These are phyloP conservation scores for Orbilia oligospora DNA, from an alignment of 2,329 filamentous ascomycete genomes.

Conservation along the genomic window DNA sequence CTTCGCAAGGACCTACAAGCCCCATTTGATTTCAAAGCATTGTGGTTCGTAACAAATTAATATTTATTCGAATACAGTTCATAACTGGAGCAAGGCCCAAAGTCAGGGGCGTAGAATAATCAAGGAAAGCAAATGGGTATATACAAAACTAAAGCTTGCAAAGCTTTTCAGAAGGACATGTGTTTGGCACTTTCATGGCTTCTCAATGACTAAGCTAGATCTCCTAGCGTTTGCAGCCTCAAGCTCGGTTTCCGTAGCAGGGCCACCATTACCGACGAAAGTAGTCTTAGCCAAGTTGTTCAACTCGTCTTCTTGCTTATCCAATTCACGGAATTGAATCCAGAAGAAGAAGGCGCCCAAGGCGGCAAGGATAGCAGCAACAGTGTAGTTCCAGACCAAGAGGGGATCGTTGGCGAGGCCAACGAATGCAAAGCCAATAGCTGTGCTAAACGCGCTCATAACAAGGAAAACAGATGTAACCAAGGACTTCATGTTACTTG, in stretches of 20 bases:
- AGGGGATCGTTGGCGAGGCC: slow-evolving; percentile 76
- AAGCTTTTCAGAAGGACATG: background rate
- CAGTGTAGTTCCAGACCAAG: slow-evolving; percentile 77
- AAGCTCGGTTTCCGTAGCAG: slow-evolving; percentile 18
- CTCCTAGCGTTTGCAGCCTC: slow-evolving; percentile 45
- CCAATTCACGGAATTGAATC: slow-evolving; percentile 70
- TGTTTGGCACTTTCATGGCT: slow-evolving; percentile 12
- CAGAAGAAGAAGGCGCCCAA: slow-evolving; percentile 72
- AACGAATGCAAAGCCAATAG: slow-evolving; percentile 75
- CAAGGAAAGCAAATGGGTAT: slow-evolving; percentile 1
- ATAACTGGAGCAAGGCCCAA: background rate
- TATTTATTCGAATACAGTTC: slow-evolving; percentile 15
- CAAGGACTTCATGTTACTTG: slow-evolving; percentile 84
- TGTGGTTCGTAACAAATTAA: slow-evolving; percentile 3
- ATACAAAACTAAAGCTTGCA: background rate
- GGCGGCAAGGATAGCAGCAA: slow-evolving; percentile 71
- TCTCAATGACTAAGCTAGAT: slow-evolving; percentile 44
- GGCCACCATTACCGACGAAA: slow-evolving; percentile 37
- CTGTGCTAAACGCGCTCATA: slow-evolving; percentile 74
- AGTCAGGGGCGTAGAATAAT: background rate
- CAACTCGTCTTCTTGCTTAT: slow-evolving; percentile 70
- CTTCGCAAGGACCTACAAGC: background rate
- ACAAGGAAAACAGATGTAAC: slow-evolving; percentile 76
- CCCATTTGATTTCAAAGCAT: background rate
- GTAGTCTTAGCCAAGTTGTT: slow-evolving; percentile 67